phyloP scores from a whole-genome alignment of 2,329 filamentous ascomycete genomes.

The Byssothecium circinans region DNA sequence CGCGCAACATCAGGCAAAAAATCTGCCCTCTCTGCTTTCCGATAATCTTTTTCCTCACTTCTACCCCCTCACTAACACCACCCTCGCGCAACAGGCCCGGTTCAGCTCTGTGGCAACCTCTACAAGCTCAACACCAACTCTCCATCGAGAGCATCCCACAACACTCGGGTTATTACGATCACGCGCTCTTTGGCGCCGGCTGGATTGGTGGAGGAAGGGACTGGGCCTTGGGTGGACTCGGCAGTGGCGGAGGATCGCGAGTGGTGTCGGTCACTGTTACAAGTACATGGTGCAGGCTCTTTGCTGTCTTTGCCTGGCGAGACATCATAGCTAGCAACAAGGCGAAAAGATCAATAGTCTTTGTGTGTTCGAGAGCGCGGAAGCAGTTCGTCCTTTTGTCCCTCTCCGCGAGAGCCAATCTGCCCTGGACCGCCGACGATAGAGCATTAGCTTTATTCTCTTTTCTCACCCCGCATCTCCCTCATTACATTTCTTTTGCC shows the following conservation, averaged over 20 bases:
- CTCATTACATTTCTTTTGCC: constrained; percentile 5
- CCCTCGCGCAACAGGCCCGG: neutral
- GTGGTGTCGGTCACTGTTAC: constrained; percentile 37
- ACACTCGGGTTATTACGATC: neutral
- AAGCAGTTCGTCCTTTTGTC: constrained; percentile 45
- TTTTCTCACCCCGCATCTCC: constrained; percentile 3
- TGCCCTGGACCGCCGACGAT: constrained; percentile 27
- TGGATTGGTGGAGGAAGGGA: constrained; percentile 36
- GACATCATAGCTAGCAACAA: constrained; percentile 54
- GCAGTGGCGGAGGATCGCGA: constrained; percentile 38
- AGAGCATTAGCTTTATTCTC: constrained; percentile 24
- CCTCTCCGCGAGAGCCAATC: constrained; percentile 31
- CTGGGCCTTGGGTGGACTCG: constrained; percentile 30
- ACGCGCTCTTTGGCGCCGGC: constrained; percentile 16
- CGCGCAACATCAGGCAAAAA: neutral
- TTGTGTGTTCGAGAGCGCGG: constrained; percentile 44
- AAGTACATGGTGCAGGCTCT: constrained; percentile 35
- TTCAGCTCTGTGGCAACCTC: neutral
- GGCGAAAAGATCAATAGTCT: constrained; percentile 45
- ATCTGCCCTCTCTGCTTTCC: neutral
- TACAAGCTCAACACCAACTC: neutral
- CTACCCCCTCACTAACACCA: neutral
- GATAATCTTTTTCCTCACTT: neutral
- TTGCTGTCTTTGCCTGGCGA: constrained; percentile 35
- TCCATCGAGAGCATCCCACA: neutral